These are phyloP conservation scores for Scleroderma citrinum DNA, from an alignment of 768 basidiomycete species.

Conservation along the genomic window DNA sequence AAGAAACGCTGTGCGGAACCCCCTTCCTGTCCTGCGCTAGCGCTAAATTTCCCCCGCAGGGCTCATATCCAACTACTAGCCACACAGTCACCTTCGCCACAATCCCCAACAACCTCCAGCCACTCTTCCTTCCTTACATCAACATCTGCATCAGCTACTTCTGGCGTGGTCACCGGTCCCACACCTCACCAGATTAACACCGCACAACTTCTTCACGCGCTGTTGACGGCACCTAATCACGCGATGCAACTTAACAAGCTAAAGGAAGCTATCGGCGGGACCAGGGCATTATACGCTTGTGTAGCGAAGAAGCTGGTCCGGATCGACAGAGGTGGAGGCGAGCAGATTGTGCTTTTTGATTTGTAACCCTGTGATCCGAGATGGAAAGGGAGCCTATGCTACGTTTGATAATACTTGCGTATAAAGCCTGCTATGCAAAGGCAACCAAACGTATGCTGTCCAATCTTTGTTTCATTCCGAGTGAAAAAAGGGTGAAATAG, in stretches of 20 bases:
- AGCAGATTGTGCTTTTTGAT: constrained; percentile 75
- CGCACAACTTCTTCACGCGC: constrained; percentile 55
- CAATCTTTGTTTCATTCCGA: no score
- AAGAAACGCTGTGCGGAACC: constrained; percentile 54
- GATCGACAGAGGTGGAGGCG: constrained; percentile 69
- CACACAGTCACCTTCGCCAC: constrained; percentile 41
- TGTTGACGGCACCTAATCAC: constrained; percentile 50
- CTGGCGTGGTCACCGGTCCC: constrained; percentile 24
- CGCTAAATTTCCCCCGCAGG: constrained; percentile 28
- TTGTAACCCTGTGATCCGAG: constrained; percentile 15
- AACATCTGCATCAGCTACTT: constrained; percentile 20
- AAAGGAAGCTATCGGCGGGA: constrained; percentile 55
- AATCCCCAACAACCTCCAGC: constrained; percentile 53
- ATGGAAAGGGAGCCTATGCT: no score
- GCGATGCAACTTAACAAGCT: constrained; percentile 56
- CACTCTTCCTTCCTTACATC: constrained; percentile 40
- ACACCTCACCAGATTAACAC: constrained; percentile 68
- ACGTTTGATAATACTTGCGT: no score
- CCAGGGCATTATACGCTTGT: constrained; percentile 65
- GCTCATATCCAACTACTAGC: constrained; percentile 54
- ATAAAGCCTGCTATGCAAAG: no score
- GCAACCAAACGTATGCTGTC: no score
- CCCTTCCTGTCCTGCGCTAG: not conserved
- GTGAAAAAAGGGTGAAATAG: no score
- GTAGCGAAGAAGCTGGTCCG: constrained; percentile 76